Conservation (phyloP, 495 filamentous ascomycete species). For the Tuber indicum region DNA sequence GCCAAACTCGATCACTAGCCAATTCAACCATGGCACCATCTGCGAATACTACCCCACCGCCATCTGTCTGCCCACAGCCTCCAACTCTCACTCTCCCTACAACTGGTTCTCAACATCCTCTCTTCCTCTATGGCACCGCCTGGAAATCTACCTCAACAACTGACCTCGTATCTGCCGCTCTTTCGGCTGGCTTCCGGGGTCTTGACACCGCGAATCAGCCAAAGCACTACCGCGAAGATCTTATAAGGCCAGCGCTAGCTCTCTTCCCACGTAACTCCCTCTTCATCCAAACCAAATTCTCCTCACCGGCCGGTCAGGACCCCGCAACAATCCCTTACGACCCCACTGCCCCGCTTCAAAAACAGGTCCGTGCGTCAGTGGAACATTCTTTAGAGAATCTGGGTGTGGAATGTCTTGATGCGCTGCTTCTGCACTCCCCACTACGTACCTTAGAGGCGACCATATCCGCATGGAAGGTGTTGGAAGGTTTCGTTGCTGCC, state of each 20-base stretch:
- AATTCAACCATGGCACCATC: neutral
- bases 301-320: constrained; percentile 56
- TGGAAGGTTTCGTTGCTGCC: constrained; percentile 60
- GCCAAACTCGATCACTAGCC: neutral
- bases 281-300: constrained; percentile 79
- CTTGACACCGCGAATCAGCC: constrained; percentile 78
- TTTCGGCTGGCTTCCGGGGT: constrained; percentile 64
- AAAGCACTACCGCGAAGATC: constrained; percentile 66
- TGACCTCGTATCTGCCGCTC: constrained; percentile 60
- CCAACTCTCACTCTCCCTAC: neutral
- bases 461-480: constrained; percentile 56
- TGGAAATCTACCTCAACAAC: constrained; percentile 72
- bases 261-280: constrained; percentile 11
- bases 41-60: neutral
- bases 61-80: neutral
- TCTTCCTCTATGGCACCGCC: constrained; percentile 69
- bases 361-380: constrained; percentile 62
- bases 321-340: constrained; percentile 56
- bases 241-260: constrained; percentile 59
- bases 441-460: constrained; percentile 54
- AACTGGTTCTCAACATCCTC: constrained; percentile 20
- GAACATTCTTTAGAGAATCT: constrained; percentile 64
- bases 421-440: constrained; percentile 66
- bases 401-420: constrained; percentile 60
- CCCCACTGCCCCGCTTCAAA: constrained; percentile 47